Evolutionary conservation across 1,139 yeast species (phyloP), one percentile per base, ranked within the genome.

Genomic region (Geotrichum restrictum): DNA sequence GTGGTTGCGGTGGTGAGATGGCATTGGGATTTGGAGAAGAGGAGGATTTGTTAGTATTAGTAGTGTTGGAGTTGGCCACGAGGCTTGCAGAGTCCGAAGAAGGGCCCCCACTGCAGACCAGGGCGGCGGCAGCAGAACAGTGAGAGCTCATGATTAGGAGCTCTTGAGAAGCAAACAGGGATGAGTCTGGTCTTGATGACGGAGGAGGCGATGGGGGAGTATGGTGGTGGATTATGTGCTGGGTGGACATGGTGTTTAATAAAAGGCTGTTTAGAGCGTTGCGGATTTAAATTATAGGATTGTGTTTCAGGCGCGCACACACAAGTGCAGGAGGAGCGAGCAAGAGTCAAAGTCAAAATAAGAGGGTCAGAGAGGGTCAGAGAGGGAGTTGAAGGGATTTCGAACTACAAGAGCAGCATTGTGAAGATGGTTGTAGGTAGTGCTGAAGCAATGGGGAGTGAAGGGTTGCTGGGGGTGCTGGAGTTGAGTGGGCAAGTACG

Each of bases 131-230:
- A 19, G 43, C 29, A n/a, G 44, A 40, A 27, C 31, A 40, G 33
- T 40, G 31, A 4, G 44, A 40, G 32, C 44, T 40, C 44, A 40
- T 40, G 44, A 40, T 40, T 6, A 40, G 18, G 18, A 40, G 44
- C 33, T 40, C 44, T 21, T 22, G 21, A 40, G 44, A 31, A 19
- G 41, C 41, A 14, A 38, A 19, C 4, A 21, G 10, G 19, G 41
- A 4, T 6, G 29, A 16, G n/a, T 14, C 22, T 8, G 36, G 22
- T 10, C 31, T 41, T 8, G 45, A 41, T 7, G 36, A 29, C n/a
- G 36, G 36, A 8, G 45, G 34, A 4, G 45, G 36, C n/a, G 45
- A 29, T 7, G 45, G 45, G 21, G 43, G 43, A 6, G n/a, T 3
- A 39, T 10, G 29, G 29, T 24, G 29, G 22, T 38, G 41, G 27